Evolutionary conservation across 768 basidiomycete species (phyloP), one percentile per base, ranked within the genome.

Genomic region (Coprinellus aureogranulatus): DNA sequence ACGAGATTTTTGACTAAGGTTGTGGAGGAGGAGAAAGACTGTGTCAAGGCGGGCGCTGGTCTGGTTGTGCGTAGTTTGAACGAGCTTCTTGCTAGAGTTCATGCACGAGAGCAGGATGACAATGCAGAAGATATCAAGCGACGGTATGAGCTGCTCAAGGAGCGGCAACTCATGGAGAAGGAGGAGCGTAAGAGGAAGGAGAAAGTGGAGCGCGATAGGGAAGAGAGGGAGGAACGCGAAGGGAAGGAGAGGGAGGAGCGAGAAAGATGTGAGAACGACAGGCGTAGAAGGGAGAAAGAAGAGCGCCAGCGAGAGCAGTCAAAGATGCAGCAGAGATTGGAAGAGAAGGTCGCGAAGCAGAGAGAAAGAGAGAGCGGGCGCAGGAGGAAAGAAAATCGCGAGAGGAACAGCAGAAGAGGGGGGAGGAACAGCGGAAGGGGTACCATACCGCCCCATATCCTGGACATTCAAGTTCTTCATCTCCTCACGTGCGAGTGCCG

Each of bases 21-120:
- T 49, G 70, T 74, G 50, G 84, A 86, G 59, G 76, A 68, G 34
- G 88, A 91, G 59, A 79, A 77, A 67, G 88, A 84, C 64, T 80
- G 70, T 64, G 88, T 92, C 50, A 81, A 82, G 70, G 80, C 81
- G 57, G 90, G 86, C 18, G 88, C 88, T 1, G 89, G 89, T 26
- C 71, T 72, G 26, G 90, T 93, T 52, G 86, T 83, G 49, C 77
- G 90, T 61, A 81, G 76, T 67, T 77, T 92, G 56, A 90, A 87
- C 70, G 85, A 88, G 64, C 74, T 92, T 53, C 73, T 91, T 76
- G 78, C 74, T 51, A 81, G 76, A n/a, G 3, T 50, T 53, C 30
- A 5, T 11, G 1, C 30, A 58, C 26, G 57, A 39, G 12, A 27
- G 6, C 40, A 50, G 39, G 48, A 22, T 39, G 28, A 59, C 16